These are phyloP conservation scores for Aureobasidium sp. DNA, from an alignment of 2,329 filamentous ascomycete genomes.

Conservation along the genomic window DNA sequence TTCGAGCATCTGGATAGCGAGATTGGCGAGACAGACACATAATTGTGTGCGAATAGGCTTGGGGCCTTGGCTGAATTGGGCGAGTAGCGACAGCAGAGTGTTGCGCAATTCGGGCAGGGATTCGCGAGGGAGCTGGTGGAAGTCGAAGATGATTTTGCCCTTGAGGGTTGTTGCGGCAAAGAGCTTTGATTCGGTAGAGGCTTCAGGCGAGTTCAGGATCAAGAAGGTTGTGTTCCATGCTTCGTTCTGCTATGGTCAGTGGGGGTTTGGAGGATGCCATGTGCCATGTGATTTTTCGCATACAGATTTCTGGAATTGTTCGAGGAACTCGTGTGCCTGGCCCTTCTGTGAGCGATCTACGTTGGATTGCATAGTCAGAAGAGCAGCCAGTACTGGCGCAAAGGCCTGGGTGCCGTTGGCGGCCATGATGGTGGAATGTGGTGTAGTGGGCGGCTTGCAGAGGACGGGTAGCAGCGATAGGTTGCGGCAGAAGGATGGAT, in stretches of 20 bases:
- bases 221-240: slow-evolving; percentile 86
- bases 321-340: slow-evolving; percentile 82
- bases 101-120: slow-evolving; percentile 71
- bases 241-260: slow-evolving; percentile 52
- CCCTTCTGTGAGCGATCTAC: slow-evolving; percentile 75
- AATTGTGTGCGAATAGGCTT: slow-evolving; percentile 75
- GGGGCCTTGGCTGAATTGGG: slow-evolving; percentile 71
- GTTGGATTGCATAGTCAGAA: slow-evolving; percentile 83
- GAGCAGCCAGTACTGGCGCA: slow-evolving; percentile 75
- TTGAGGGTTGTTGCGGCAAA: slow-evolving; percentile 96
- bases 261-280: neutral
- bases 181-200: slow-evolving; percentile 76
- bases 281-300: neutral
- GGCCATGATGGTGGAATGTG: slow-evolving; percentile 23
- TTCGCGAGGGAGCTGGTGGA: slow-evolving; percentile 73
- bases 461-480: neutral
- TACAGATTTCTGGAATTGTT: slow-evolving; percentile 97
- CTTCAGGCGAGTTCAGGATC: slow-evolving; percentile 68
- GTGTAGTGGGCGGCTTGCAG: neutral
- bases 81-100: slow-evolving; percentile 74
- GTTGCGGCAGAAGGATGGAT: neutral
- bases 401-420: slow-evolving; percentile 59
- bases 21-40: slow-evolving; percentile 85
- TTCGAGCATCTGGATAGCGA: slow-evolving; percentile 90
- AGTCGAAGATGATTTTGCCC: slow-evolving; percentile 98